Base-by-base conservation (phyloP, 2,329 filamentous ascomycete species). In the Eutypa lata region DNA sequence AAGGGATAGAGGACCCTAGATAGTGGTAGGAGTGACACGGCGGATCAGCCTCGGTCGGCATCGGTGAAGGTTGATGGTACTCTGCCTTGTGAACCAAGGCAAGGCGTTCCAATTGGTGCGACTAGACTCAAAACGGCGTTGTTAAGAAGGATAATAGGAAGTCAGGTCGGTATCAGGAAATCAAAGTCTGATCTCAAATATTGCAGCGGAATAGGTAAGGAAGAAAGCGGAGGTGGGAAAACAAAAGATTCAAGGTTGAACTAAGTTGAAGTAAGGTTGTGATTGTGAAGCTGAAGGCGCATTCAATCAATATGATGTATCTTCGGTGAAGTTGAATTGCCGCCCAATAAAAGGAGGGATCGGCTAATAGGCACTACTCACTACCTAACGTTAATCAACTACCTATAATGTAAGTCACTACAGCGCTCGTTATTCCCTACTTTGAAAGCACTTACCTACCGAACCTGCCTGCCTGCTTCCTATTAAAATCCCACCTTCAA, bases 21-120 rank as follows among this genome's bases (percentile, higher is more conserved):
- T 73, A 69, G 66, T 68, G 70, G 65, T 45, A 24, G 42, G 71
- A 72, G 65, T 68, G 70, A 67, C 65, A 70, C 61, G 69, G 65
- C 61, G 65, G 67, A 68, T 71, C 69, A 63, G 70, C 69, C 67
- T 72, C 64, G 68, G 72, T 66, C 73, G 69, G 73, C 74, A 77
- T 76, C 68, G 71, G 71, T 65, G 57, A 52, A 61, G 56, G 54
- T 59, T 51, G 47, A 55, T 48, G 53, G 19, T 31, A 62, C 53
- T 58, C 55, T 62, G 62, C 60, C 62, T 59, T 63, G 48, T 54
- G 61, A 52, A 57, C 57, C 40, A 55, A 58, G 48, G 43, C 47
- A 53, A 56, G 49, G 48, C 43, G 46, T 47, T 46, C 26, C 14
- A 44, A 33, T 38, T 24, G n/a, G 22, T 45, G 42, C 42, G 42